Base-by-base conservation (phyloP, 768 basidiomycete genomes). In the Crepidotus variabilis region DNA sequence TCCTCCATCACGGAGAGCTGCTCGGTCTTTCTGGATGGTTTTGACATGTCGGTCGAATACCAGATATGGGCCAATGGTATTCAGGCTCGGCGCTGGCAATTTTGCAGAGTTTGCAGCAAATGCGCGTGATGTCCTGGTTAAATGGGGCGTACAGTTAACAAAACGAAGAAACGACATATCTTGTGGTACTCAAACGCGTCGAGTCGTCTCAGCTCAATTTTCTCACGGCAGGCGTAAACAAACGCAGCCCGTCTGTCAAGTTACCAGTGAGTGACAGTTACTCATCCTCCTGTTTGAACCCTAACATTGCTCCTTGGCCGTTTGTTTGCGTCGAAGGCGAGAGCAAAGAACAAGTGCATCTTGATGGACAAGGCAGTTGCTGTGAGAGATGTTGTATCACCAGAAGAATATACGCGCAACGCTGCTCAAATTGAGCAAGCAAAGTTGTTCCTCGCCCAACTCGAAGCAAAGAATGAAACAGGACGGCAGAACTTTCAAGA, bases 11-110 rank as follows among this genome's bases (percentile, higher is more conserved):
- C 78, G 72, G 51, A 69, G 61, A 3, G 84, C 90, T 0, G 92
- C 87, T 11, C 84, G 74, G 67, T 98, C 87, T 63, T 82, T 86
- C 71, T 98, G 95, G 6, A 83, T 65, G 39, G 72, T 78, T 71
- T 98, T 98, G 7, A 76, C 84, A 47, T 77, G 71, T 34, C 94
- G 84, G 70, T 98, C 94, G 65, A 98, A 98, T 6, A 98, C 85
- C 67, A 87, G 78, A 67, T 88, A 96, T 0, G 90, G 85, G 0
- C 82, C 81, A 20, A 82, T 75, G 18, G 77, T 76, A 50, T 74
- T 71, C 0, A 80, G 61, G 28, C 71, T 76, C n/a, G 77, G 60
- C 8, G 76, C 52, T 16, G 76, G 69, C 21, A 75, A 71, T 4
- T 73, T 72, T 2, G 77, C 67, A 16, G 84, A 77, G 54, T 81